Percentiles rank a stretch among this genome's conserved stretches.
phyloP scores from a whole-genome alignment of 164 flowering plant species.

The Berberis thunbergii region DNA sequence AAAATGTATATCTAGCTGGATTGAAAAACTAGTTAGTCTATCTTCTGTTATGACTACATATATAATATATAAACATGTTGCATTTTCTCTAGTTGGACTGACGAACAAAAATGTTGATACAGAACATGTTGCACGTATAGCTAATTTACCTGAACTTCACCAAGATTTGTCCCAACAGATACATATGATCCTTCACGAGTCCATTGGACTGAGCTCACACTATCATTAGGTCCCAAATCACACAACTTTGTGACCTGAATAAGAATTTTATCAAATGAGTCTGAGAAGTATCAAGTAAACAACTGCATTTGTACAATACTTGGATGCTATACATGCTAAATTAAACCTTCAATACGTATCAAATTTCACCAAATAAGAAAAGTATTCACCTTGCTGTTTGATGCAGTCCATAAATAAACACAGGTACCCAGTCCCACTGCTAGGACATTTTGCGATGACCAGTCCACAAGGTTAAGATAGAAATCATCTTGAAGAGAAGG shows the following conservation, averaged over 20 bases:
- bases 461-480: constrained; percentile 92
- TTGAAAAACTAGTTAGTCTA: too few relatives aligned
- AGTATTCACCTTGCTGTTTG: constrained; percentile 67
- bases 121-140: neutral
- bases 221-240: constrained; percentile 82
- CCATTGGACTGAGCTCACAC: constrained; percentile 94
- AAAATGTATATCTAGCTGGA: neutral
- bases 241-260: constrained; percentile 87
- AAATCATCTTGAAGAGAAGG: constrained; percentile 98
- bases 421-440: constrained; percentile 98
- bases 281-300: too few relatives aligned
- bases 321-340: too few relatives aligned
- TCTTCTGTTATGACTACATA: neutral
- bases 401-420: constrained; percentile 95
- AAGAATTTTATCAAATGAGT: neutral
- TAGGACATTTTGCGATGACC: constrained; percentile 98
- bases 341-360: too few relatives aligned
- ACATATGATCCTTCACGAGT: constrained; percentile 93
- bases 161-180: constrained; percentile 81
- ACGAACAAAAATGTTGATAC: too few relatives aligned
- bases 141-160: constrained; percentile 78
- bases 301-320: too few relatives aligned
- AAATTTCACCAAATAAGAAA: neutral
- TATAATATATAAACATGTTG: too few relatives aligned
- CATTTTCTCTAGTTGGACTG: too few relatives aligned